phyloP scores from a whole-genome alignment of 2,329 filamentous ascomycete species.

The Diaporthe ampelina region DNA sequence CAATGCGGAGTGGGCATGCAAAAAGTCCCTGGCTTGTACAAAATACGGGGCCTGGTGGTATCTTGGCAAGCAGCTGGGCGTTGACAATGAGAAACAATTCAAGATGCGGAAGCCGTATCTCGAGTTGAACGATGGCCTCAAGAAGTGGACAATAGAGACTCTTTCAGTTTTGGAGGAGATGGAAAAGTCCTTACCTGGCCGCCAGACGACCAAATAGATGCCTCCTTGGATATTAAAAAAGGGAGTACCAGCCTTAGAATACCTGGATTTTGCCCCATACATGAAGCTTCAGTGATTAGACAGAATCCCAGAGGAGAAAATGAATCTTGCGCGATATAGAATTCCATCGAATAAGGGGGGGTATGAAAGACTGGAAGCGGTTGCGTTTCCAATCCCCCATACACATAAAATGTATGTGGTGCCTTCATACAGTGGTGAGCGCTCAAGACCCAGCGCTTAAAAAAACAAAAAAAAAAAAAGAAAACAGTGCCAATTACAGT shows the following conservation, averaged over 20 bases:
- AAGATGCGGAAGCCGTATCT: constrained; percentile 60
- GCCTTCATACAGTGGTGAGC: too few relatives aligned
- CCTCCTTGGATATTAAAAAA: too few relatives aligned
- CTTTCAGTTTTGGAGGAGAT: constrained; percentile 53
- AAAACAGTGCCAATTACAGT: too few relatives aligned
- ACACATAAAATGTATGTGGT: too few relatives aligned
- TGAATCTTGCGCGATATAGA: too few relatives aligned
- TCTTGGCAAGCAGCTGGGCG: constrained; percentile 54
- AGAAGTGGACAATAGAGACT: constrained; percentile 59
- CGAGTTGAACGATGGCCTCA: constrained; percentile 52
- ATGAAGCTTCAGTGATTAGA: too few relatives aligned
- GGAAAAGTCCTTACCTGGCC: constrained; percentile 46
- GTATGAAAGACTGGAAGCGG: too few relatives aligned
- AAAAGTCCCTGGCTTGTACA: constrained; percentile 62
- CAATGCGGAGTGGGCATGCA: constrained; percentile 64
- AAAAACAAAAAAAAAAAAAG: too few relatives aligned
- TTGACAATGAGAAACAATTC: constrained; percentile 53
- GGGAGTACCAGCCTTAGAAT: background rate
- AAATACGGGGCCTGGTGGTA: constrained; percentile 59
- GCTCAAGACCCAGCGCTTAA: too few relatives aligned
- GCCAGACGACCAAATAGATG: background rate
- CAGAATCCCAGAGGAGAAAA: too few relatives aligned
- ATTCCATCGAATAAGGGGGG: too few relatives aligned
- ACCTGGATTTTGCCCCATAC: background rate
- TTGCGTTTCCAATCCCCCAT: too few relatives aligned